Conservation (phyloP, 164 flowering plant genomes). For the Annona cherimola region DNA sequence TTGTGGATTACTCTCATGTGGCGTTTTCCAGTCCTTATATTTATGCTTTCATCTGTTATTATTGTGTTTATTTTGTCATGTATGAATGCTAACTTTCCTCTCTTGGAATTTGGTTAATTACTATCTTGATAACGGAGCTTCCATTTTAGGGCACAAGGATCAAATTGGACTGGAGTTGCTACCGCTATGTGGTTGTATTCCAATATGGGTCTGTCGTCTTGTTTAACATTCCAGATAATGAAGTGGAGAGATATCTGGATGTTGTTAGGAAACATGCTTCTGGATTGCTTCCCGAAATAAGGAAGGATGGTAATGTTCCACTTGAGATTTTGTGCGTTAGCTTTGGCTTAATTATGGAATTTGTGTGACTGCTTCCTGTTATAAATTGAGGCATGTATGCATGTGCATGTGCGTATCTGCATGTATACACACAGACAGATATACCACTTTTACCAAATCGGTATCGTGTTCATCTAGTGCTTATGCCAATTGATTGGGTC, state of each 20-base stretch:
- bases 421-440: too few relatives aligned
- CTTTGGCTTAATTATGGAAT: neutral
- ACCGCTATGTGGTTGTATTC: slow-evolving; percentile 72
- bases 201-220: slow-evolving; percentile 87
- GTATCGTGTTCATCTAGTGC: too few relatives aligned
- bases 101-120: slow-evolving; percentile 1
- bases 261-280: slow-evolving; percentile 65
- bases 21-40: neutral
- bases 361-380: neutral
- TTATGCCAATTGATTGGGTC: too few relatives aligned
- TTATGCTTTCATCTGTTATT: neutral
- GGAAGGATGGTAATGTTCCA: slow-evolving; percentile 61
- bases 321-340: neutral
- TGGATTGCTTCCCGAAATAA: slow-evolving; percentile 76
- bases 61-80: neutral
- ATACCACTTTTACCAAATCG: too few relatives aligned
- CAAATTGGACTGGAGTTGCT: slow-evolving; percentile 25
- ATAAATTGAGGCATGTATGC: too few relatives aligned
- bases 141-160: slow-evolving; percentile 34
- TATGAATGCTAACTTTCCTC: neutral
- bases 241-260: slow-evolving; percentile 62
- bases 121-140: slow-evolving; percentile 1
- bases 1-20: neutral
- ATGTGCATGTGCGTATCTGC: too few relatives aligned
- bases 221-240: slow-evolving; percentile 72